Base-by-base conservation (phyloP, 2,329 filamentous ascomycete species). In the Neodidymelliopsis sp. region DNA sequence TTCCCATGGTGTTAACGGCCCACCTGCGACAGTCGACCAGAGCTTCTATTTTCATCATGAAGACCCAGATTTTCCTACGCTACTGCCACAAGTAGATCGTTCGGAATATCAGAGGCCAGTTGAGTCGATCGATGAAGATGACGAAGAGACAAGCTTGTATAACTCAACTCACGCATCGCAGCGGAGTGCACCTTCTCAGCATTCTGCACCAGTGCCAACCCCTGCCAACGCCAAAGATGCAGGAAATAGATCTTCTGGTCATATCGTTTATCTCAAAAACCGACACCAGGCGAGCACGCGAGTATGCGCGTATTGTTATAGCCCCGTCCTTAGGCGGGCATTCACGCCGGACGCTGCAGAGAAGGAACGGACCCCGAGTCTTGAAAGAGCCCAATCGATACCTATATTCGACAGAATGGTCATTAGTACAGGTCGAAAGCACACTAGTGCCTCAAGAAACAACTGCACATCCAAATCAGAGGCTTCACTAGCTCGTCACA, bases 11-110 rank as follows among this genome's bases (percentile, higher is more conserved):
- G 15, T 16, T 5, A 39, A 51, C n/a, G 48, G 43, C 10, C 44
- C 39, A 10, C 45, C 50, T 9, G 18, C 28, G 4, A 49, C 50
- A 6, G 29, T 28, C 0, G 24, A 42, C 2, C 22, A 38, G n/a
- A 42, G 30, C 2, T 50, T 54, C 29, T 50, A 47, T 19, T 49
- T 54, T 3, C 35, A 42, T 9, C 51, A 54, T 11, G 19, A 29
- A n/a, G 41, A 54, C 7, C 31, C 31, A 1, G 30, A 42, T 6
- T 54, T 54, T 22, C 7, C 30, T 13, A 39, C 7, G 9, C 15
- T 42, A 10, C 13, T 42, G 23, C 40, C 46, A 13, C 37, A 34
- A 8, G 30, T 42, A 1, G 53, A 49, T 9, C 40, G 35, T 13
- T 48, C 49, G 10, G 39, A 19, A 4, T 50, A 45, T n/a, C 35